Evolutionary conservation across 306 rosid genomes (phyloP).

Genomic region (Carpinus fangiana): DNA sequence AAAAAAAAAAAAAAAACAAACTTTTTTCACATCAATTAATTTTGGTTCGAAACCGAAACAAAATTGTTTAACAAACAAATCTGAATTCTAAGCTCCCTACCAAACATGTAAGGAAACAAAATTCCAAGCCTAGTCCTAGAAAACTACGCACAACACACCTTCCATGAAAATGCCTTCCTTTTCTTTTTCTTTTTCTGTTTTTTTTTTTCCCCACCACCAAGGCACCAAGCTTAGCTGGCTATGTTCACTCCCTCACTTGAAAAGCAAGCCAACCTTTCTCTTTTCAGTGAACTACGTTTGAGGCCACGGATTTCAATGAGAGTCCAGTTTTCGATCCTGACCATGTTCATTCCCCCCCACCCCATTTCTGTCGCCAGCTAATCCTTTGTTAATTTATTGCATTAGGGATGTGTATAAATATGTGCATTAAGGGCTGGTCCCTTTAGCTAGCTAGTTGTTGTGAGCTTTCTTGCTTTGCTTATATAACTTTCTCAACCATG

Average conservation of each 20-base stretch:
- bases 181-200: background rate
- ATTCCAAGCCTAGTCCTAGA: too few species aligned
- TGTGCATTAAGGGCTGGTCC: background rate
- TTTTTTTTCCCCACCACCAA: background rate
- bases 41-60: too few species aligned
- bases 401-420: background rate
- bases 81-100: too few species aligned
- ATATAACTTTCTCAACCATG: background rate
- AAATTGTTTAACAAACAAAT: too few species aligned
- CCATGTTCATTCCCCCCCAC: background rate
- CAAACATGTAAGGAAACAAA: too few species aligned
- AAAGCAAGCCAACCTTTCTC: conserved; percentile 15
- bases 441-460: background rate
- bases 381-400: too few species aligned
- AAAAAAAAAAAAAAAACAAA: too few species aligned
- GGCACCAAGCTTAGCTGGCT: background rate
- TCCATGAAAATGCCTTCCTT: background rate
- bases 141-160: background rate
- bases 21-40: too few species aligned
- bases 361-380: background rate
- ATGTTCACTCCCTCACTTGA: conserved; percentile 14
- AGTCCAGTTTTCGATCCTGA: background rate
- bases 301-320: background rate
- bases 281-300: background rate
- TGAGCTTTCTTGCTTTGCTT: background rate